Percentiles rank a stretch among this genome's conserved stretches.
Conservation (phyloP, 1,139 yeast species). For the Hyphopichia wangnamkhiaoensis region DNA sequence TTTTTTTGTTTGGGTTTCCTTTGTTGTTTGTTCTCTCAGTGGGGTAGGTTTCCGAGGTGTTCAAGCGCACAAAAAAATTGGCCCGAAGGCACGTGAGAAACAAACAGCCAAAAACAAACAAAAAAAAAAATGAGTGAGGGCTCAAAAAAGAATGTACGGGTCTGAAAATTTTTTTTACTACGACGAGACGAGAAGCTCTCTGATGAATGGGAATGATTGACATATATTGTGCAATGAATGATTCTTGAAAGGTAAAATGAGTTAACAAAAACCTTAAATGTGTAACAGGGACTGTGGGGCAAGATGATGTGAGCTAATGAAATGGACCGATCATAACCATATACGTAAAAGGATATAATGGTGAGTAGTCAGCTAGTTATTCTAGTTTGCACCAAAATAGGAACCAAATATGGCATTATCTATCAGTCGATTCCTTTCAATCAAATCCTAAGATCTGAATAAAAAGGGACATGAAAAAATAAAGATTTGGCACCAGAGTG, state of each 20-base stretch:
- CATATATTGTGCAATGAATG: neutral
- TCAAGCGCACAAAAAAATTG: no score
- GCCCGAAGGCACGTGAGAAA: no score
- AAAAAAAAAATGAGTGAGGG: neutral
- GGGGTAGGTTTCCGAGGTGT: constrained; percentile 3
- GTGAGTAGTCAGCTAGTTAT: constrained; percentile 71
- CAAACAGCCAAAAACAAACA: no score
- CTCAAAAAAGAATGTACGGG: neutral
- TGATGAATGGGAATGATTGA: neutral
- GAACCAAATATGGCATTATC: constrained; percentile 65
- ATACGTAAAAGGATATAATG: constrained; percentile 41
- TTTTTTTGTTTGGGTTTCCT: no score
- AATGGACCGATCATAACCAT: constrained; percentile 66
- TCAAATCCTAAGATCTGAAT: constrained; percentile 2
- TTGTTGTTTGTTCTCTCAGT: no score
- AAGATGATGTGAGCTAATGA: constrained; percentile 42
- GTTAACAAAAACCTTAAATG: neutral
- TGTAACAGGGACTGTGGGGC: neutral
- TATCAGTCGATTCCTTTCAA: constrained; percentile 7
- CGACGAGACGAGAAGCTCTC: no score
- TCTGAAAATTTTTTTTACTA: no score
- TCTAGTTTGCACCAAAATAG: constrained; percentile 98
- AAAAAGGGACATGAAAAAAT: constrained; percentile 8
- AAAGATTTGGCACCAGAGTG: constrained; percentile 87
- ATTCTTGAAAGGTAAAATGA: neutral